These are phyloP conservation scores for Cicer pinnatifidum DNA, from an alignment of 306 rosid species.

Conservation along the genomic window DNA sequence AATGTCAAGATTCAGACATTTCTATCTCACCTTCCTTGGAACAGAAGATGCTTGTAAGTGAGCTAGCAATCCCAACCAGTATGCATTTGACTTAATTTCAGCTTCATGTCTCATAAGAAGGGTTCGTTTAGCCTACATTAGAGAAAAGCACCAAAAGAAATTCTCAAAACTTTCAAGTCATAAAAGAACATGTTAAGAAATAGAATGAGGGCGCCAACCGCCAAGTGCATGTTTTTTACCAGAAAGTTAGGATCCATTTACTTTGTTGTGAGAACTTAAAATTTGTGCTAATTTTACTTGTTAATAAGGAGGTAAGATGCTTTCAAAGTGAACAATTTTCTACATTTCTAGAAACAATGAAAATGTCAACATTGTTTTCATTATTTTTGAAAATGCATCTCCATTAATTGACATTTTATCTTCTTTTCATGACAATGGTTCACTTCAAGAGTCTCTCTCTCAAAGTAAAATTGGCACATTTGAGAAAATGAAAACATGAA, in stretches of 20 bases:
- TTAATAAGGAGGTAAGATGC: too few relatives aligned
- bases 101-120: conserved; percentile 98
- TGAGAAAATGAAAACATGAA: too few relatives aligned
- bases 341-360: too few relatives aligned
- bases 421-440: too few relatives aligned
- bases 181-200: conserved; percentile 8
- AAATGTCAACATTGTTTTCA: too few relatives aligned
- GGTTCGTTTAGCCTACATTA: conserved; percentile 81
- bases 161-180: conserved; percentile 31
- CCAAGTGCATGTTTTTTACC: conserved; percentile 15
- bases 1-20: conserved; percentile 31
- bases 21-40: conserved; percentile 85
- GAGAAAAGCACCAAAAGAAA: conserved; percentile 39
- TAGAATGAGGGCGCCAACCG: conserved; percentile 22
- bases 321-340: too few relatives aligned
- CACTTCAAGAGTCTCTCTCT: too few relatives aligned
- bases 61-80: conserved; percentile 95
- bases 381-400: too few relatives aligned
- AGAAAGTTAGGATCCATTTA: conserved; percentile 1
- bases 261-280: too few relatives aligned
- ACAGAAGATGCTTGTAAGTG: conserved; percentile 95
- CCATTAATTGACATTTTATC: too few relatives aligned
- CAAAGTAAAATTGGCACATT: too few relatives aligned
- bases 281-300: too few relatives aligned
- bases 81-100: conserved; percentile 93